phyloP scores from a whole-genome alignment of 2,329 filamentous ascomycete genomes.

The Moelleriella libera region DNA sequence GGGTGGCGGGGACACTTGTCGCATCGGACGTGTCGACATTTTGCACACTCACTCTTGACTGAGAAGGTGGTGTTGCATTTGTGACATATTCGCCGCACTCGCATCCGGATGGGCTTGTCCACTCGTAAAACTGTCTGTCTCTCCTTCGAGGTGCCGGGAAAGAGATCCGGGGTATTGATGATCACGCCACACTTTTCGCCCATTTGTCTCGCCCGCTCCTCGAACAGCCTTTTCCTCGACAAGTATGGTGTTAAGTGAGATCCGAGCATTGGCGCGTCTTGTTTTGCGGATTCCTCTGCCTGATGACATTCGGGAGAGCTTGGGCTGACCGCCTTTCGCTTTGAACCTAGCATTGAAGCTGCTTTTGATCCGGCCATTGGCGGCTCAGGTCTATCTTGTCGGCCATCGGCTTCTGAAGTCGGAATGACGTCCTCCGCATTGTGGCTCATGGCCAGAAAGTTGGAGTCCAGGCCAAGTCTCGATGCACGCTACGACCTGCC shows the following conservation, averaged over 20 bases:
- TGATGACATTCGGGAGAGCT: neutral
- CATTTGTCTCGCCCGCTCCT: constrained; percentile 41
- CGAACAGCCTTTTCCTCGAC: constrained; percentile 33
- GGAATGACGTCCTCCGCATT: constrained; percentile 2
- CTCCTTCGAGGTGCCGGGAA: constrained; percentile 32
- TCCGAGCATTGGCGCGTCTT: neutral
- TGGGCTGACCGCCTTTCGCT: constrained; percentile 19
- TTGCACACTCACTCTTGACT: constrained; percentile 55
- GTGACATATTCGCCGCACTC: constrained; percentile 69
- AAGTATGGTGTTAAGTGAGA: constrained; percentile 13
- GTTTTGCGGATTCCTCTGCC: neutral
- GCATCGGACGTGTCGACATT: constrained; percentile 71
- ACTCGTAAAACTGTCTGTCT: constrained; percentile 47
- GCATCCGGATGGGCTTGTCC: constrained; percentile 65
- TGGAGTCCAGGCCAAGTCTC: neutral
- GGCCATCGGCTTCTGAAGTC: constrained; percentile 18
- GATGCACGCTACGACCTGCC: neutral
- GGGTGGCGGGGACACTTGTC: constrained; percentile 67
- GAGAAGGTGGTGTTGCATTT: constrained; percentile 65
- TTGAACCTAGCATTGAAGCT: constrained; percentile 24
- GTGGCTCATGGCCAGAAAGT: neutral
- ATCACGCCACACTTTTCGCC: constrained; percentile 41
- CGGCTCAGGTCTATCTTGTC: constrained; percentile 32
- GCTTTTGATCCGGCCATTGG: constrained; percentile 28
- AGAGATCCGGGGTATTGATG: constrained; percentile 38